A percentile compares a stretch with the other conserved stretches of the same genome.
These are phyloP conservation scores for Pseudonitzschia delicatissima DNA, from an alignment of 108 stramenopile genomes.

Conservation along the genomic window DNA sequence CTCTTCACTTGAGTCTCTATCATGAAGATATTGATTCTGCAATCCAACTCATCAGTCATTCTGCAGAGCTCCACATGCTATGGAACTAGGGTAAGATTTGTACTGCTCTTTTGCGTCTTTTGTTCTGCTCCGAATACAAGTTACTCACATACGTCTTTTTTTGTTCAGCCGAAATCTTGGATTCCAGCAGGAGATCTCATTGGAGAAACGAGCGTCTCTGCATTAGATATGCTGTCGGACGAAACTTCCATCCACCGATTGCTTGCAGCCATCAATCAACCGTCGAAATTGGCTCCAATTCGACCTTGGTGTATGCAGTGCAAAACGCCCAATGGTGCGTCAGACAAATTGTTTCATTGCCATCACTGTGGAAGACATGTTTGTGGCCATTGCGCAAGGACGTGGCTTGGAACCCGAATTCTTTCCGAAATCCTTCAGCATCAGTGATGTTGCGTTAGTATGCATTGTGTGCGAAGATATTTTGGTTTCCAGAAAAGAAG, in stretches of 20 bases:
- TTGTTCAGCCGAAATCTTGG: slow-evolving; percentile 65
- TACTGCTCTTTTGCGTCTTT: not conserved
- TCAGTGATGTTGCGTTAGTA: slow-evolving; percentile 35
- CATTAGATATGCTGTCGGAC: slow-evolving; percentile 77
- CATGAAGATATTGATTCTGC: slow-evolving; percentile 75
- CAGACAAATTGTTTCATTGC: slow-evolving; percentile 60
- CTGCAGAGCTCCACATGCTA: slow-evolving; percentile 68
- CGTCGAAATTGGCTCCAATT: slow-evolving; percentile 49
- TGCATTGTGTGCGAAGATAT: slow-evolving; percentile 58
- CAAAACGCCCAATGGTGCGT: slow-evolving; percentile 48
- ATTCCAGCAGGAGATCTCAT: slow-evolving; percentile 71
- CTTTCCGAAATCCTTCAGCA: slow-evolving; percentile 51
- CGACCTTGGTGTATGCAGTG: slow-evolving; percentile 85
- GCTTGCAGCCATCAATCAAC: slow-evolving; percentile 56
- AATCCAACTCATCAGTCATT: slow-evolving; percentile 55
- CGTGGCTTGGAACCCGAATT: slow-evolving; percentile 32
- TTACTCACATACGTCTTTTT: not conserved
- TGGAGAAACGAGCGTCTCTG: slow-evolving; percentile 60
- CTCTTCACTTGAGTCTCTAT: slow-evolving; percentile 78
- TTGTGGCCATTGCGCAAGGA: slow-evolving; percentile 55
- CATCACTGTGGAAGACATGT: slow-evolving; percentile 73
- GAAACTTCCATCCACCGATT: slow-evolving; percentile 55
- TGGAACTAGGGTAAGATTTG: slow-evolving; percentile 67
- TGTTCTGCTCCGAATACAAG: too few relatives aligned
- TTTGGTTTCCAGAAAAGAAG: slow-evolving; percentile 41